phyloP scores from a whole-genome alignment of 2,329 filamentous ascomycete genomes.

The Podosphaera fusca region DNA sequence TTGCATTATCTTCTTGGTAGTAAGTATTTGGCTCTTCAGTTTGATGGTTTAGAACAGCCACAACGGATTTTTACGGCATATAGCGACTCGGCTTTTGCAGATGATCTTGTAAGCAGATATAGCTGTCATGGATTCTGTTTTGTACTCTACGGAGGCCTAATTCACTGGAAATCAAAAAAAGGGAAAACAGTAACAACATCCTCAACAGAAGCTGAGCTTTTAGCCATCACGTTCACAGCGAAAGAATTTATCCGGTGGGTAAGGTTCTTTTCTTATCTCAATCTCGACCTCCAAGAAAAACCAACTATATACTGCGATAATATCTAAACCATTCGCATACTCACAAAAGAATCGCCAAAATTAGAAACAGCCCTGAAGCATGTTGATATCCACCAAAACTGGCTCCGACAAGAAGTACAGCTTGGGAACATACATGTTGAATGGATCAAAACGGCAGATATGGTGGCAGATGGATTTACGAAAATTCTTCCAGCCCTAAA shows the following conservation, averaged over 20 bases:
- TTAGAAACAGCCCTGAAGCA: background rate
- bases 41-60: background rate
- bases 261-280: background rate
- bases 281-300: background rate
- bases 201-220: background rate
- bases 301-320: too few species aligned
- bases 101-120: background rate
- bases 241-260: background rate
- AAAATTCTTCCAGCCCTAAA: background rate
- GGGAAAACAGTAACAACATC: background rate
- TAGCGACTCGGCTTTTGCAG: background rate
- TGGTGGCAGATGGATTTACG: background rate
- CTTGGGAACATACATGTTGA: background rate
- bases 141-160: background rate
- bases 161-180: background rate
- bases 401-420: background rate
- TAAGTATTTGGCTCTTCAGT: background rate
- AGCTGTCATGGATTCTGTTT: background rate
- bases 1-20: background rate
- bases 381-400: background rate
- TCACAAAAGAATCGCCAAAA: background rate
- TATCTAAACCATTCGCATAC: too few species aligned
- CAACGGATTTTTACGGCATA: background rate
- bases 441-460: background rate
- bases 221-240: background rate